phyloP scores from a whole-genome alignment of 805 yeast species.

The Candida wancherniae region DNA sequence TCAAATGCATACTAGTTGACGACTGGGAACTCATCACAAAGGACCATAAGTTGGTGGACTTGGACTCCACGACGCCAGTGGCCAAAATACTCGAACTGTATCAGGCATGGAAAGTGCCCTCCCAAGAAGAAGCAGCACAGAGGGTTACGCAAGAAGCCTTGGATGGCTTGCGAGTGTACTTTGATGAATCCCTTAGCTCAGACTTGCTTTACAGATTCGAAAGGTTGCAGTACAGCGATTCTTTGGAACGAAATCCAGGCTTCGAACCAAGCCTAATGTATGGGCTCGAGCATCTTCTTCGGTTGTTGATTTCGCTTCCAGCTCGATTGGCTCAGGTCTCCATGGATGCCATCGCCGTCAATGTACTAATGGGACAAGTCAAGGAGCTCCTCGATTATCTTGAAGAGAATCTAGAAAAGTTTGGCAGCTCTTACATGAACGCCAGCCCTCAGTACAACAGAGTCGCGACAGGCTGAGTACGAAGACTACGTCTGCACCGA shows the following conservation, averaged over 20 bases:
- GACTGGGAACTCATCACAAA: slow-evolving; percentile 93
- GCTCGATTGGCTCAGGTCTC: slow-evolving; percentile 73
- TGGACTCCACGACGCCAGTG: slow-evolving; percentile 60
- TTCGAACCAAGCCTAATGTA: slow-evolving; percentile 37
- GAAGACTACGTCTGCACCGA: too few relatives aligned
- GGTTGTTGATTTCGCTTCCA: slow-evolving; percentile 76
- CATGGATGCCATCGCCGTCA: slow-evolving; percentile 73
- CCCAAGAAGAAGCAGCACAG: slow-evolving; percentile 3
- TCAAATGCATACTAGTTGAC: slow-evolving; percentile 73
- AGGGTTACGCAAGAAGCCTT: slow-evolving; percentile 47
- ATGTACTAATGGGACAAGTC: slow-evolving; percentile 49
- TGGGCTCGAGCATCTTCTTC: slow-evolving; percentile 76
- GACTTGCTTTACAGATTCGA: slow-evolving; percentile 71
- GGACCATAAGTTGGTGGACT: slow-evolving; percentile 60
- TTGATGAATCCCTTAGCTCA: slow-evolving; percentile 67
- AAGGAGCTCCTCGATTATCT: slow-evolving; percentile 53
- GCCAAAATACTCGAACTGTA: slow-evolving; percentile 53
- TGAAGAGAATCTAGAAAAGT: slow-evolving; percentile 35
- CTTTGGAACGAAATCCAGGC: slow-evolving; percentile 34
- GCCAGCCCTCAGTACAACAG: slow-evolving; percentile 39
- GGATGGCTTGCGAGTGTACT: slow-evolving; percentile 65
- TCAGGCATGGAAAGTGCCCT: slow-evolving; percentile 22
- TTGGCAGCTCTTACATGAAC: slow-evolving; percentile 33
- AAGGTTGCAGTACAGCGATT: slow-evolving; percentile 62
- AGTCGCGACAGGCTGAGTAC: slow-evolving; percentile 13